Conservation (phyloP, 306 rosid species). For the Fragaria nilgerrensis region DNA sequence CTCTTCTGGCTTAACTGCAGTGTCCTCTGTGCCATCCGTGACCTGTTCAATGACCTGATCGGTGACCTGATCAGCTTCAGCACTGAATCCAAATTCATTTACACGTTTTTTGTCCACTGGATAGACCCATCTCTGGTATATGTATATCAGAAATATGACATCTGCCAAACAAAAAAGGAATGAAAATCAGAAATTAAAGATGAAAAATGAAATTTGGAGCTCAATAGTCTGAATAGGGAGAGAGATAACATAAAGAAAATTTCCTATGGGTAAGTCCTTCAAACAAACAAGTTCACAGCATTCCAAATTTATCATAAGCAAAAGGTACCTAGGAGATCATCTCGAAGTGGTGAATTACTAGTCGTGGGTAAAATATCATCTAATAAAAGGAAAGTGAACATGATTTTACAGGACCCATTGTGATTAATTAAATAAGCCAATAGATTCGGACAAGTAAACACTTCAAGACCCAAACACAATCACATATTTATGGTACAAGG, state of each 20-base stretch:
- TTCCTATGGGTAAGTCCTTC: no score
- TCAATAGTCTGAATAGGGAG: neutral
- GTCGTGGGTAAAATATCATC: neutral
- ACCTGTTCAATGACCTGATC: constrained; percentile 30
- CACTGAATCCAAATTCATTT: constrained; percentile 93
- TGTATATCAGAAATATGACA: constrained; percentile 75
- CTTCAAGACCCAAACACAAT: neutral
- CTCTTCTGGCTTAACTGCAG: constrained; percentile 61
- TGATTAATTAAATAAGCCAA: neutral
- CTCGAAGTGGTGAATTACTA: neutral
- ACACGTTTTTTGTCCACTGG: constrained; percentile 94
- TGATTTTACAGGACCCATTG: neutral
- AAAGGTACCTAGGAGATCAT: neutral
- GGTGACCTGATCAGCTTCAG: constrained; percentile 34
- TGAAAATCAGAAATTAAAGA: constrained; percentile 15
- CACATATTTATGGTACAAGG: no score
- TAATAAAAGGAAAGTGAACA: neutral
- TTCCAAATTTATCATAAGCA: neutral
- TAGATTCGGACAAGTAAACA: neutral
- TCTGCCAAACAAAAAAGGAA: constrained; percentile 51
- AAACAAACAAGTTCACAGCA: neutral
- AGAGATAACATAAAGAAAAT: neutral
- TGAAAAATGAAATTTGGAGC: neutral
- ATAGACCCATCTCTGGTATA: constrained; percentile 90
- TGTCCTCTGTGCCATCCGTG: constrained; percentile 31